Percentiles rank a stretch among this genome's conserved stretches.
These are phyloP conservation scores for Solanum medicagineum DNA, from an alignment of 257 asterid genomes.

Conservation along the genomic window DNA sequence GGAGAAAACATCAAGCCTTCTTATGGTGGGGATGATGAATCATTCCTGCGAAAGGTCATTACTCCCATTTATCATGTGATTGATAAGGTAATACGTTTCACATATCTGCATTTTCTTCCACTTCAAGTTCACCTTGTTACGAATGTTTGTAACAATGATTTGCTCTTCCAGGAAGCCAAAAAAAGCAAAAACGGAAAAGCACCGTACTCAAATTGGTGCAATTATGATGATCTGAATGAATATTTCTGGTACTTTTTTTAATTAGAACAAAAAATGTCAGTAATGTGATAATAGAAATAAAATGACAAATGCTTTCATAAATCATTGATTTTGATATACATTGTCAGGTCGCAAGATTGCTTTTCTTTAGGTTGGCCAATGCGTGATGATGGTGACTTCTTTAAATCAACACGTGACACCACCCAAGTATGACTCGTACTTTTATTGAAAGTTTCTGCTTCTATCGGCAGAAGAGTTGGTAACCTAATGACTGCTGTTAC, in stretches of 20 bases:
- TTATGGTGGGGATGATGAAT: slow-evolving; percentile 91
- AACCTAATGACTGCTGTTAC: slow-evolving; percentile 13
- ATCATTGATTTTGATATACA: slow-evolving; percentile 5
- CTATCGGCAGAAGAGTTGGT: not conserved
- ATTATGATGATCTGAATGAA: slow-evolving; percentile 91
- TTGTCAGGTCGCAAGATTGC: slow-evolving; percentile 77
- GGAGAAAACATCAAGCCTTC: slow-evolving; percentile 99
- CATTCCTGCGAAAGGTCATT: slow-evolving; percentile 77
- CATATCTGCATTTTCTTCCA: not conserved
- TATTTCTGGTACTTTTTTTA: slow-evolving; percentile 64
- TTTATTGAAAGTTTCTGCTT: not conserved
- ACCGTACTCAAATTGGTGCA: slow-evolving; percentile 93
- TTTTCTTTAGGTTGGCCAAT: slow-evolving; percentile 97
- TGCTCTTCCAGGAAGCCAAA: slow-evolving; percentile 56
- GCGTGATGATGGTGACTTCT: slow-evolving; percentile 92
- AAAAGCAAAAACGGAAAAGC: slow-evolving; percentile 74
- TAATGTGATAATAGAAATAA: not conserved
- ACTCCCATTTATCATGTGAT: slow-evolving; percentile 88
- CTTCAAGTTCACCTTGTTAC: not conserved
- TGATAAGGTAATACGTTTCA: slow-evolving; percentile 47
- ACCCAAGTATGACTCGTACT: slow-evolving; percentile 31
- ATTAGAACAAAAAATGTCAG: not conserved
- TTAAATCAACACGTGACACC: slow-evolving; percentile 47
- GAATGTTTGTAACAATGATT: slow-evolving; percentile 3
- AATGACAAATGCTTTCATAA: not conserved